These are phyloP conservation scores for Fusarium sublunatum DNA, from an alignment of 2,329 filamentous ascomycete genomes.

Conservation along the genomic window DNA sequence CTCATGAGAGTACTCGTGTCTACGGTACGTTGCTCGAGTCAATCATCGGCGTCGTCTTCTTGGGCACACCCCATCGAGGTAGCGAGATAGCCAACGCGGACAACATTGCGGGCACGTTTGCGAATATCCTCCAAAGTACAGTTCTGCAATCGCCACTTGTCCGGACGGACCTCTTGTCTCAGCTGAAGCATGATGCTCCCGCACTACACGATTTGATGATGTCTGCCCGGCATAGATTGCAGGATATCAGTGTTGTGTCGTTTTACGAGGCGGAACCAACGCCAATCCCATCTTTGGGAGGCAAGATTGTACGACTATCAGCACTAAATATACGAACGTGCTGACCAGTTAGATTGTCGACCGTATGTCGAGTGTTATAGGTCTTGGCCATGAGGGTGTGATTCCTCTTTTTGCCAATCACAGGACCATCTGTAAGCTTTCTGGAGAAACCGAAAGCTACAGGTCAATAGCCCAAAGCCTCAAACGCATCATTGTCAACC, in stretches of 20 bases:
- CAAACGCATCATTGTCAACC: conserved; percentile 28
- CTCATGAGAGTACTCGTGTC: background rate
- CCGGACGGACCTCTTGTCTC: conserved; percentile 39
- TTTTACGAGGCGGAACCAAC: conserved; percentile 38
- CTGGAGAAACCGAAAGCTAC: conserved; percentile 36
- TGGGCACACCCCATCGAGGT: background rate
- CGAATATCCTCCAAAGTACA: conserved; percentile 46
- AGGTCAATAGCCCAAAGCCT: conserved; percentile 27
- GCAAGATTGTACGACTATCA: background rate
- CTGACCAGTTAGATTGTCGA: conserved; percentile 42
- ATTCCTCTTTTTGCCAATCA: conserved; percentile 43
- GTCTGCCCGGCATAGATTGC: conserved; percentile 32
- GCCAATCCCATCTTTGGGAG: conserved; percentile 24
- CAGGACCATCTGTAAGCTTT: conserved; percentile 44
- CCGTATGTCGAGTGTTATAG: conserved; percentile 41
- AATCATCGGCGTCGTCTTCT: background rate
- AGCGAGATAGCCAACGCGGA: background rate
- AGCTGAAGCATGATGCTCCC: conserved; percentile 28
- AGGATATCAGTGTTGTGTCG: conserved; percentile 31
- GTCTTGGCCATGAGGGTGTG: conserved; percentile 34
- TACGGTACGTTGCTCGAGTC: background rate
- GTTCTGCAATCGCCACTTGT: conserved; percentile 34
- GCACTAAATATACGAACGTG: background rate
- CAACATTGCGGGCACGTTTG: background rate
- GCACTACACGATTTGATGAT: conserved; percentile 33